Evolutionary conservation across 2,329 filamentous ascomycete genomes (phyloP).

Genomic region (Colletotrichum orchidophilum): DNA sequence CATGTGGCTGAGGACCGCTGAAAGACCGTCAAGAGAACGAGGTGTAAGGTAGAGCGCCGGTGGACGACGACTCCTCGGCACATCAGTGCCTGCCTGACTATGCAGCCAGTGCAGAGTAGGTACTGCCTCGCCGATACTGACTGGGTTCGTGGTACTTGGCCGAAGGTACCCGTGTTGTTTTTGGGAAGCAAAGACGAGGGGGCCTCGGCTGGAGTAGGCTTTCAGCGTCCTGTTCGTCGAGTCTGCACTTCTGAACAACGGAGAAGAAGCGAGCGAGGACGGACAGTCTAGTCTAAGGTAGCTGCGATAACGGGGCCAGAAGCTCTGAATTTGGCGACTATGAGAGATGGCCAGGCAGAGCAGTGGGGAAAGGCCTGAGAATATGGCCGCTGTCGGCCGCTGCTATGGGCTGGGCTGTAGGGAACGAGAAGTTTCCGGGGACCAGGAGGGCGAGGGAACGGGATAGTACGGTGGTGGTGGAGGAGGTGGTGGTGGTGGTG

Average conservation of each 20-base stretch:
- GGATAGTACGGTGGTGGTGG: neutral
- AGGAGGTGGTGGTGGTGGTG: neutral
- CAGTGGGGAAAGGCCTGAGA: conserved; percentile 17
- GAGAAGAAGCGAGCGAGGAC: too few species aligned
- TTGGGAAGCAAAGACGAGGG: neutral
- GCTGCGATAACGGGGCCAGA: conserved; percentile 30
- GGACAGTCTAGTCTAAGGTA: neutral
- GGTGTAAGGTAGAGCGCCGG: neutral
- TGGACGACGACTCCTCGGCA: neutral
- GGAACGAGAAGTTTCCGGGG: conserved; percentile 1
- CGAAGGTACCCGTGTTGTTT: neutral
- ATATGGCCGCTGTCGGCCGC: conserved; percentile 29
- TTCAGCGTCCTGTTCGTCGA: neutral
- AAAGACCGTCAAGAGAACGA: neutral
- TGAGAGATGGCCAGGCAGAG: neutral
- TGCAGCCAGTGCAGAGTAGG: too few species aligned
- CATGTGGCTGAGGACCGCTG: neutral
- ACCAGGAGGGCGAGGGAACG: neutral
- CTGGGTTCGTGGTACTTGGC: neutral
- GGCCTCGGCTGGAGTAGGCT: neutral
- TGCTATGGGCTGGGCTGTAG: too few species aligned
- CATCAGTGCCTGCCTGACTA: neutral
- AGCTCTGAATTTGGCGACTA: conserved; percentile 10
- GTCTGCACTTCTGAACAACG: neutral
- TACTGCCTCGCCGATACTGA: neutral